Evolutionary conservation across 2,329 filamentous ascomycete species (phyloP).

Genomic region (Mariannaea sp.): DNA sequence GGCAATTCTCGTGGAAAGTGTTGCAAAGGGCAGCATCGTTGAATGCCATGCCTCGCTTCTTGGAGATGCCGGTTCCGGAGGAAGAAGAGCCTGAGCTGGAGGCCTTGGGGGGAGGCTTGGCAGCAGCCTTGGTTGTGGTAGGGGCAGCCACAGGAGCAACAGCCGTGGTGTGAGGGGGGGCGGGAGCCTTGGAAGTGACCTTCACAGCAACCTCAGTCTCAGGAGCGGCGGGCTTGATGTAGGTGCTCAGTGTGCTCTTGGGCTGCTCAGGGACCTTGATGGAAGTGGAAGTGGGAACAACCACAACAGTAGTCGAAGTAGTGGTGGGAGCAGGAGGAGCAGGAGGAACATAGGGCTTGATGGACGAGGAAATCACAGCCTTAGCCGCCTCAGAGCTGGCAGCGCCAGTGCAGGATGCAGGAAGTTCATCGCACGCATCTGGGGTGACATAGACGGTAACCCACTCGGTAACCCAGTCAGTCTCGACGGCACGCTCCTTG

Average conservation of each 20-base stretch:
- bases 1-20: slow-evolving; percentile 50
- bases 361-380: slow-evolving; percentile 1
- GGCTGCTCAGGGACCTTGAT: slow-evolving; percentile 17
- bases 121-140: slow-evolving; percentile 16
- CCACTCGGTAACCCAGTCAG: slow-evolving; percentile 49
- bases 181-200: slow-evolving; percentile 5
- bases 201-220: slow-evolving; percentile 5
- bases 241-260: slow-evolving; percentile 34
- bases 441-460: slow-evolving; percentile 47
- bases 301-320: slow-evolving; percentile 20
- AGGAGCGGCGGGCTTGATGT: slow-evolving; percentile 29
- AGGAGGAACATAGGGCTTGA: slow-evolving; percentile 14
- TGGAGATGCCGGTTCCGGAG: slow-evolving; percentile 29
- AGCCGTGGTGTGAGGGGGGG: slow-evolving; percentile 1
- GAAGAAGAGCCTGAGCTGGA: slow-evolving; percentile 5
- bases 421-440: slow-evolving; percentile 34
- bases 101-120: slow-evolving; percentile 11
- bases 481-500: slow-evolving; percentile 40
- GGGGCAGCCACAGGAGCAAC: background rate
- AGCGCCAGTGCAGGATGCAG: slow-evolving; percentile 25
- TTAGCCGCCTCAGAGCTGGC: slow-evolving; percentile 25
- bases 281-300: slow-evolving; percentile 14
- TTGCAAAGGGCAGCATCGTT: slow-evolving; percentile 61
- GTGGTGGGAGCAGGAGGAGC: slow-evolving; percentile 17
- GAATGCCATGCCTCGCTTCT: slow-evolving; percentile 72